Conservation (phyloP, 805 yeast genomes). For the Lipomyces anomalus region DNA sequence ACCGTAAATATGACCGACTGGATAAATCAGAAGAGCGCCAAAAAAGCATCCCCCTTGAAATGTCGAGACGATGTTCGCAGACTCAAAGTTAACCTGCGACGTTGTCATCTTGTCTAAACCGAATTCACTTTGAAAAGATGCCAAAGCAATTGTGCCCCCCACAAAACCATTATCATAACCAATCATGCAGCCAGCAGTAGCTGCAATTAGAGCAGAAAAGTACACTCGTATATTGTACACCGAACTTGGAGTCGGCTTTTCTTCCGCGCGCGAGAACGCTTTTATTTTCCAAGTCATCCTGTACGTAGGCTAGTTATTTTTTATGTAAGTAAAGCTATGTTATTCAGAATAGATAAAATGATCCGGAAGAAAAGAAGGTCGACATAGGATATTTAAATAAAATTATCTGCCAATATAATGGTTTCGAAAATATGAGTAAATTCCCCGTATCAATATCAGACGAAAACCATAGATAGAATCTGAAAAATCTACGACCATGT, state of each 20-base stretch:
- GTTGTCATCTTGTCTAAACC: slow-evolving; percentile 37
- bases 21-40: slow-evolving; percentile 45
- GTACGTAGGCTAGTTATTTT: too few species aligned
- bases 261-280: slow-evolving; percentile 14
- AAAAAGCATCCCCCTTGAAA: slow-evolving; percentile 24
- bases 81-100: slow-evolving; percentile 4
- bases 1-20: slow-evolving; percentile 9
- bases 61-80: slow-evolving; percentile 13
- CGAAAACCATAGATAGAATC: too few species aligned
- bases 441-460: too few species aligned
- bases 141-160: slow-evolving; percentile 47
- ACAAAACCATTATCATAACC: slow-evolving; percentile 54
- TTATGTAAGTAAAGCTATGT: too few species aligned
- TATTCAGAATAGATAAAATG: too few species aligned
- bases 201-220: slow-evolving; percentile 41
- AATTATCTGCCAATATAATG: too few species aligned
- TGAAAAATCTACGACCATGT: too few species aligned
- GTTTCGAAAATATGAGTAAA: too few species aligned
- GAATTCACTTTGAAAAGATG: slow-evolving; percentile 42
- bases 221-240: slow-evolving; percentile 45
- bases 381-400: too few species aligned
- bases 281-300: slow-evolving; percentile 7
- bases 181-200: slow-evolving; percentile 46
- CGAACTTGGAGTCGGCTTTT: slow-evolving; percentile 36
- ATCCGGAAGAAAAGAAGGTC: too few species aligned